Percentiles rank a stretch among this genome's conserved stretches.
Evolutionary conservation across 805 yeast species (phyloP).

Genomic region (Cyberlindnera sargentensis): DNA sequence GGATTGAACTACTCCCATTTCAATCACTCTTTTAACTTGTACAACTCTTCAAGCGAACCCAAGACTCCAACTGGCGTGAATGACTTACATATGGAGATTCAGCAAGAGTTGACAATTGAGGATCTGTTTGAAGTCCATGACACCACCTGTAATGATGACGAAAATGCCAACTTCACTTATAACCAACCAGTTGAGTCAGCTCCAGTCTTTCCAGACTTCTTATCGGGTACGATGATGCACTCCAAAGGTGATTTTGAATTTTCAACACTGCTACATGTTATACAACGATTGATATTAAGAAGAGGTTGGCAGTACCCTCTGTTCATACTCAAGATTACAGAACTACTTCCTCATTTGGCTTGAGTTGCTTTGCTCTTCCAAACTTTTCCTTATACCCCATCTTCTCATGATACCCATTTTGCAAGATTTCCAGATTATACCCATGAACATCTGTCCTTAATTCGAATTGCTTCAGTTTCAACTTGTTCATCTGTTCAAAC

Average conservation of each 20-base stretch:
- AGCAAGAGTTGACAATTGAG: not conserved
- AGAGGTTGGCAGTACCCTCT: too few species aligned
- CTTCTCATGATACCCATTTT: too few species aligned
- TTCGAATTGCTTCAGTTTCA: too few species aligned
- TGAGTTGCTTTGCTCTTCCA: not conserved
- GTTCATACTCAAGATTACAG: too few species aligned
- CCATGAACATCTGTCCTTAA: too few species aligned
- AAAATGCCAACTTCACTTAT: not conserved
- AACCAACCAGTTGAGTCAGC: not conserved
- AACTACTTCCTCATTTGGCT: too few species aligned
- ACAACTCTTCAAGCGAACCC: not conserved
- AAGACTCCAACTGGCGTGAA: not conserved
- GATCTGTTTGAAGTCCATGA: not conserved
- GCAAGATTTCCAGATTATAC: too few species aligned
- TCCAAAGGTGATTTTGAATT: too few species aligned
- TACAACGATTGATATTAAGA: too few species aligned
- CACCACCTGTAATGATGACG: not conserved
- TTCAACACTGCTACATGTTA: too few species aligned
- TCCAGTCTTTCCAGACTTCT: slow-evolving; percentile 1
- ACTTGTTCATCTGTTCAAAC: too few species aligned
- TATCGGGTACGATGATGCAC: not conserved
- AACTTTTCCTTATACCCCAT: not conserved
- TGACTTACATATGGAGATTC: not conserved
- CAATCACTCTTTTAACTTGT: not conserved
- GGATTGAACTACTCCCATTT: not conserved